Evolutionary conservation across 257 asterid genomes (phyloP), one percentile per base, ranked within the genome.

Genomic region (Gentiana straminea): DNA sequence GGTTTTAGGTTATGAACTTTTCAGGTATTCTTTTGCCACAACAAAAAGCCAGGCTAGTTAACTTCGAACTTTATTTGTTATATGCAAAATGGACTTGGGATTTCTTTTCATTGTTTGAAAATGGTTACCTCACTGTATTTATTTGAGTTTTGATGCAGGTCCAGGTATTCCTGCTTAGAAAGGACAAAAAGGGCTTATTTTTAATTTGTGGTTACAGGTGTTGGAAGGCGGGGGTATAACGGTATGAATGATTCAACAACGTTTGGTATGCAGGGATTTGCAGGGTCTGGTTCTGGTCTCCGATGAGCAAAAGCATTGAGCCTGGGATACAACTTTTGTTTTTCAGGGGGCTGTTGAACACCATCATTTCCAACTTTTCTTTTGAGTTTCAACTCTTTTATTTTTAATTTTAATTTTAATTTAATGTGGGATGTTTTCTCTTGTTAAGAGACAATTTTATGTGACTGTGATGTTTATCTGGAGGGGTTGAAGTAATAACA

Each of bases 91-190:
- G 24, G 24, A 24, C 24, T 24, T 37, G 13, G 3, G 13, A 6
- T 13, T 46, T 50, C 15, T 12, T 46, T 49, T 10, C 37, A 5
- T 13, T 11, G 2, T 52, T 24, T 11, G 12, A 55, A 47, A 54
- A 34, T 68, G 24, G 57, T 37, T 24, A 49, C 52, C 84, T 89
- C 76, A 85, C 80, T 66, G 12, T 53, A 59, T 69, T 41, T 49
- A 68, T 10, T 10, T 55, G 59, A 89, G 95, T 85, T 81, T 83
- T 89, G 97, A 24, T 24, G 24, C 97, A 89, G 97, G 92, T 81
- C 76, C 97, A 86, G 95, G 94, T 70, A 71, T 68, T 79, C 89
- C 84, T 83, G 95, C 81, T 67, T 75, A 58, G 45, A 68, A 59
- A 58, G 80, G 70, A 67, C 53, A 59, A 63, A 24, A 24, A 24